Conservation (phyloP, 1,284 basidiomycete genomes). For the Takashimella tepidaria region DNA sequence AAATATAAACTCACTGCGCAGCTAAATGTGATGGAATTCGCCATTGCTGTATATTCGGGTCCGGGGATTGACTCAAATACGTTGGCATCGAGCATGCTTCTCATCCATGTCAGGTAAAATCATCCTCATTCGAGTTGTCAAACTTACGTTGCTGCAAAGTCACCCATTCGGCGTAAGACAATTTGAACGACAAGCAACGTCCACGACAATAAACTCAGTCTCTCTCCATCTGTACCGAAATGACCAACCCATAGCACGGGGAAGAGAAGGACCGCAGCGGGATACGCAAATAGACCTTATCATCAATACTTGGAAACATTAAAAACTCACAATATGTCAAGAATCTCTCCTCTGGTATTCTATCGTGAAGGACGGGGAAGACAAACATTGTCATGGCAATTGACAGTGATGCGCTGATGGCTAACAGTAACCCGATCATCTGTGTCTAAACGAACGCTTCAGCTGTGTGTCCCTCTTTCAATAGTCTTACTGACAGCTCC, state of each 20-base stretch:
- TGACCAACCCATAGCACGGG: constrained; percentile 29
- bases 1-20: constrained; percentile 21
- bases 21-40: constrained; percentile 38
- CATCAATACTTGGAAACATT: neutral
- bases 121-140: neutral
- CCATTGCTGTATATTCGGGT: constrained; percentile 32
- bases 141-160: constrained; percentile 34
- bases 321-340: constrained; percentile 19
- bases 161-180: constrained; percentile 29
- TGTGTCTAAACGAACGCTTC: constrained; percentile 20
- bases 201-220: constrained; percentile 10
- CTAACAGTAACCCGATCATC: constrained; percentile 32
- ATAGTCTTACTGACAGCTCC: constrained; percentile 24
- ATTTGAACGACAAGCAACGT: constrained; percentile 28
- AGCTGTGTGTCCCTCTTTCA: neutral
- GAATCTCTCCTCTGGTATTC: constrained; percentile 18
- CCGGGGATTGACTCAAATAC: constrained; percentile 35
- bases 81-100: constrained; percentile 32
- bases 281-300: constrained; percentile 29
- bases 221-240: neutral
- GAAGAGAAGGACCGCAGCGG: constrained; percentile 26
- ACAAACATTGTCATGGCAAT: constrained; percentile 37
- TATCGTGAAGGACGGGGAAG: constrained; percentile 29
- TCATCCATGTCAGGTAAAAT: neutral
- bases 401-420: constrained; percentile 27